These are phyloP conservation scores for Solanum hybrid DNA, from an alignment of 305 asterid genomes.

Conservation along the genomic window DNA sequence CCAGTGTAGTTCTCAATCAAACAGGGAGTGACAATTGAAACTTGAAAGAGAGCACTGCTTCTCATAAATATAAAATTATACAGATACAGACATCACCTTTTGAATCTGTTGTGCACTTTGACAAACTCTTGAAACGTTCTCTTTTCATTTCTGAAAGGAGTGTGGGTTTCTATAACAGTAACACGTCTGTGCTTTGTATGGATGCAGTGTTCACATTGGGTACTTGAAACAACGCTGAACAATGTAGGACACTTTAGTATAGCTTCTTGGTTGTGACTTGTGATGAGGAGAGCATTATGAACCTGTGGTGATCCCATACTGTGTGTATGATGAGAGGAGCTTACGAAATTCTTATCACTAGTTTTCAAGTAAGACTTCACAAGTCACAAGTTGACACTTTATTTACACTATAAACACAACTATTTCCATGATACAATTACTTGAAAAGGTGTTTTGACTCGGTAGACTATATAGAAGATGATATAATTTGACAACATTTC, in stretches of 20 bases:
- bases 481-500: neutral
- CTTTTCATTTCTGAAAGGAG: neutral
- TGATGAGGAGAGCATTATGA: neutral
- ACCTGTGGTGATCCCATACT: neutral
- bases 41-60: neutral
- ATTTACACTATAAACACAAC: neutral
- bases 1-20: neutral
- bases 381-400: neutral
- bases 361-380: neutral
- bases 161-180: neutral
- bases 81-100: neutral
- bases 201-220: neutral
- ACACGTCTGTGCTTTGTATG: neutral
- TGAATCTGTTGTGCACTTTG: neutral
- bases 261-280: neutral
- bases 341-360: neutral
- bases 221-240: neutral
- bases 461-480: neutral
- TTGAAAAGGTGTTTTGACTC: neutral
- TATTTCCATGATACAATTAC: neutral
- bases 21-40: neutral
- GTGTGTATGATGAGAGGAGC: neutral
- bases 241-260: neutral
- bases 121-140: neutral
- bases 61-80: neutral